phyloP scores from a whole-genome alignment of 2,329 filamentous ascomycete genomes.

The Cladophialophora immunda region DNA sequence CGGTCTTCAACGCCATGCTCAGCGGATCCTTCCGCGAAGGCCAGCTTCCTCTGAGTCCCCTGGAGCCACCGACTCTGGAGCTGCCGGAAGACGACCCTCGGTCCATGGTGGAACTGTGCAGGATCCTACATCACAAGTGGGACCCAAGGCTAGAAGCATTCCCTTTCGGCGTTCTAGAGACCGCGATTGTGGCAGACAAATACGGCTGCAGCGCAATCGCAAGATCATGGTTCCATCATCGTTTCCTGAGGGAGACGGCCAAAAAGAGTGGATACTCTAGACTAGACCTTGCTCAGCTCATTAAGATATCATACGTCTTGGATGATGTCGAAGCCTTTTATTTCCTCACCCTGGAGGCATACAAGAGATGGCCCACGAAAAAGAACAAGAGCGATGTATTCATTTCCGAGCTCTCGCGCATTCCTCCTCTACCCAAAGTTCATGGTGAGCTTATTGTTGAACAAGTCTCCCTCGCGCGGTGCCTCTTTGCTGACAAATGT shows the following conservation, averaged over 20 bases:
- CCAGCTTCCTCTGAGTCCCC: constrained; percentile 1
- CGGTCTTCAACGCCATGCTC: constrained; percentile 24
- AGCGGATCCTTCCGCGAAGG: constrained; percentile 13
- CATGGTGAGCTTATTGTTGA: background rate
- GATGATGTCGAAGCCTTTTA: constrained; percentile 14
- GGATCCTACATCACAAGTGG: constrained; percentile 7
- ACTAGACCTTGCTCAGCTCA: background rate
- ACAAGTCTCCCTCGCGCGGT: background rate
- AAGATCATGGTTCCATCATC: constrained; percentile 1
- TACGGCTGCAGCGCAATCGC: background rate
- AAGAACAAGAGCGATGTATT: background rate
- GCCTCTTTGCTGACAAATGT: background rate
- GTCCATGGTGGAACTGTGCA: background rate
- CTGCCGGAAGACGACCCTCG: constrained; percentile 16
- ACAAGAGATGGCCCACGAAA: background rate
- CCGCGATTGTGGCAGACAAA: background rate
- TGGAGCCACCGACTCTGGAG: constrained; percentile 10
- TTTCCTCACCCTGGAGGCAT: background rate
- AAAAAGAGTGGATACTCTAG: background rate
- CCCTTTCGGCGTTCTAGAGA: background rate
- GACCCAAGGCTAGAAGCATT: background rate
- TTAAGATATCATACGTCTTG: background rate
- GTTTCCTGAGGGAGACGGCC: background rate
- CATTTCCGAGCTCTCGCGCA: background rate
- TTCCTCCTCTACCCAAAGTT: background rate